Evolutionary conservation across 2,329 filamentous ascomycete genomes (phyloP).

Genomic region (Diaporthe citri): DNA sequence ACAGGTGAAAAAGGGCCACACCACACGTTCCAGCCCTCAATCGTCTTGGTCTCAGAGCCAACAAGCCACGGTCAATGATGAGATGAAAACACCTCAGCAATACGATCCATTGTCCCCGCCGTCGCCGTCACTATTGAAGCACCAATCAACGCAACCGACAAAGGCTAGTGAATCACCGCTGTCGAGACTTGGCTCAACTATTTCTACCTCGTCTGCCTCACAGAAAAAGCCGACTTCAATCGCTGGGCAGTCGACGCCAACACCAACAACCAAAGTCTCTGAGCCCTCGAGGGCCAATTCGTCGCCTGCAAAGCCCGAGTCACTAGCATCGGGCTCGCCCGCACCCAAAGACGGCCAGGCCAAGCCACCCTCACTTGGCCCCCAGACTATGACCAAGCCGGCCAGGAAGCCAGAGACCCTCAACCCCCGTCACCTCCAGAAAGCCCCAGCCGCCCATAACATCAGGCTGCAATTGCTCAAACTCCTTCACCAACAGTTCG

Average conservation of each 20-base stretch:
- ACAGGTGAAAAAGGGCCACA: not conserved
- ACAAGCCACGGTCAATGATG: conserved; percentile 18
- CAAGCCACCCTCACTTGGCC: conserved; percentile 3
- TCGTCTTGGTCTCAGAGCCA: not conserved
- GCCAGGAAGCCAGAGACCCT: conserved; percentile 64
- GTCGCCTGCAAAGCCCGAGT: conserved; percentile 7
- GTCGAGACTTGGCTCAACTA: not conserved
- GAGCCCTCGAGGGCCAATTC: not conserved
- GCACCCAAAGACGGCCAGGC: conserved; percentile 29
- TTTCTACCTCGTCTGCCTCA: not conserved
- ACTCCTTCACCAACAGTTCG: conserved; percentile 74
- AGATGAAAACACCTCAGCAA: conserved; percentile 23
- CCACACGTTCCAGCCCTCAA: not conserved
- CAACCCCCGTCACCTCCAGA: conserved; percentile 75
- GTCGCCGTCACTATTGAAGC: not conserved
- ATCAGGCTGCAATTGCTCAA: conserved; percentile 70
- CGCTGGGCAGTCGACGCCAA: not conserved
- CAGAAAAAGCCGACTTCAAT: not conserved
- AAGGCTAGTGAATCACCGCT: not conserved
- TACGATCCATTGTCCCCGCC: conserved; percentile 40
- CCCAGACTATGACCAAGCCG: conserved; percentile 35
- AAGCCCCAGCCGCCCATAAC: conserved; percentile 68
- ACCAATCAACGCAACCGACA: conserved; percentile 14
- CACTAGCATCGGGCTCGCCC: conserved; percentile 20
- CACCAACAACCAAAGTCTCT: not conserved